Percentiles rank a stretch among this genome's conserved stretches.
phyloP scores from a whole-genome alignment of 768 basidiomycete genomes.

The Podaxis carcinomalis region DNA sequence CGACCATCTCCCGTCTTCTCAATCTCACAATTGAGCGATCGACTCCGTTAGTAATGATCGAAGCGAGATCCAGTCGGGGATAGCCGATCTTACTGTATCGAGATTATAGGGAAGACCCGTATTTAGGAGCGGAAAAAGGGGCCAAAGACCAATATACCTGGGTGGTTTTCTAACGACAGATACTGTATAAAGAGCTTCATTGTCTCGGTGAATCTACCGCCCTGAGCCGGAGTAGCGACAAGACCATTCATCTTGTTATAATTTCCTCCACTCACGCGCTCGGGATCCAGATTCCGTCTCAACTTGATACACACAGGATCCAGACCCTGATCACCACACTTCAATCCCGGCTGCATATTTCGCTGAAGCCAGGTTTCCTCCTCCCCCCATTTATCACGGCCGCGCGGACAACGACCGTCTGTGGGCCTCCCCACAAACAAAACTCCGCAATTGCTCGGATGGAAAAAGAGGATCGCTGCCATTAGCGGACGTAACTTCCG shows the following conservation, averaged over 20 bases:
- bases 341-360: neutral
- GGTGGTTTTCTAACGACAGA: neutral
- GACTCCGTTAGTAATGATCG: neutral
- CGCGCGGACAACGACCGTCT: neutral
- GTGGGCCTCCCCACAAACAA: neutral
- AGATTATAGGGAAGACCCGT: neutral
- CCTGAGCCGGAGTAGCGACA: neutral
- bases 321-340: neutral
- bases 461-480: neutral
- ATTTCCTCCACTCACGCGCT: neutral
- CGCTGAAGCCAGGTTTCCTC: neutral
- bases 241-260: neutral
- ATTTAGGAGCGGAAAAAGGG: neutral
- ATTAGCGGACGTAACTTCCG: slow-evolving; percentile 33
- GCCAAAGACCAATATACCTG: slow-evolving; percentile 6
- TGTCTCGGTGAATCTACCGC: neutral
- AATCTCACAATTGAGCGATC: neutral
- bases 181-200: neutral
- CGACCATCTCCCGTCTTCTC: neutral
- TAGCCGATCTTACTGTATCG: neutral
- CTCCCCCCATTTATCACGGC: neutral
- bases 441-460: neutral
- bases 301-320: neutral
- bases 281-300: slow-evolving; percentile 13
- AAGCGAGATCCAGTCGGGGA: neutral